Percentiles rank a stretch among this genome's conserved stretches.
These are phyloP conservation scores for Saksenaea vasiformis DNA, from an alignment of 371 early-diverging fungal species.

Conservation along the genomic window DNA sequence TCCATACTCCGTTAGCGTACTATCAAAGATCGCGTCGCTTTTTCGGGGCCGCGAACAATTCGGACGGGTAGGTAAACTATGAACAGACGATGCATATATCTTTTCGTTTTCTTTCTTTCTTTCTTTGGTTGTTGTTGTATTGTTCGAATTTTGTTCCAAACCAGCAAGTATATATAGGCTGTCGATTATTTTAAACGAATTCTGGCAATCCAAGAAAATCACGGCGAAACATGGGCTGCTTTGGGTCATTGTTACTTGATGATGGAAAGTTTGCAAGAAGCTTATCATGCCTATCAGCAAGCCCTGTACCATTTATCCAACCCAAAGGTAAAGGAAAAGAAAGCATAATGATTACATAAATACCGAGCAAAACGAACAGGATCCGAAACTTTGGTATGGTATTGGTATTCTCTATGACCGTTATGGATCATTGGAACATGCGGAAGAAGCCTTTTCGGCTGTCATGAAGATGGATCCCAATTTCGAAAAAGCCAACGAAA, in stretches of 20 bases:
- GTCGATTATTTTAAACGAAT: constrained; percentile 89
- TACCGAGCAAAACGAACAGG: too few relatives aligned
- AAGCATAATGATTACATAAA: too few relatives aligned
- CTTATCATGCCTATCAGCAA: constrained; percentile 92
- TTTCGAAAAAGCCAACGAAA: constrained; percentile 95
- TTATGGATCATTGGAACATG: constrained; percentile 95
- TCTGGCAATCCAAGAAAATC: constrained; percentile 73
- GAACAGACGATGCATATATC: too few relatives aligned
- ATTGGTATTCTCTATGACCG: constrained; percentile 97
- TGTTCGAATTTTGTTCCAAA: too few relatives aligned
- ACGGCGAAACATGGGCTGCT: constrained; percentile 95
- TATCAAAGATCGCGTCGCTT: constrained; percentile 70
- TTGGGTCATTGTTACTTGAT: constrained; percentile 92
- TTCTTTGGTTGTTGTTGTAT: not conserved
- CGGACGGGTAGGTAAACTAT: constrained; percentile 35
- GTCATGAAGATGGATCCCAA: constrained; percentile 89
- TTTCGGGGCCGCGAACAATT: constrained; percentile 69
- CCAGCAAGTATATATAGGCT: constrained; percentile 61
- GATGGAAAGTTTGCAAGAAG: constrained; percentile 92
- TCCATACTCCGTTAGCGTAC: constrained; percentile 78
- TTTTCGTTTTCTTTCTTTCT: not conserved
- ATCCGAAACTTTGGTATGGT: constrained; percentile 98
- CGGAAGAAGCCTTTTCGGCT: constrained; percentile 95
- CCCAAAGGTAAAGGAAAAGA: constrained; percentile 59
- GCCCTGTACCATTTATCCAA: constrained; percentile 86